A percentile compares a stretch with the other conserved stretches of the same genome.
phyloP scores from a whole-genome alignment of 768 basidiomycete species.

The Agaricus blazei region DNA sequence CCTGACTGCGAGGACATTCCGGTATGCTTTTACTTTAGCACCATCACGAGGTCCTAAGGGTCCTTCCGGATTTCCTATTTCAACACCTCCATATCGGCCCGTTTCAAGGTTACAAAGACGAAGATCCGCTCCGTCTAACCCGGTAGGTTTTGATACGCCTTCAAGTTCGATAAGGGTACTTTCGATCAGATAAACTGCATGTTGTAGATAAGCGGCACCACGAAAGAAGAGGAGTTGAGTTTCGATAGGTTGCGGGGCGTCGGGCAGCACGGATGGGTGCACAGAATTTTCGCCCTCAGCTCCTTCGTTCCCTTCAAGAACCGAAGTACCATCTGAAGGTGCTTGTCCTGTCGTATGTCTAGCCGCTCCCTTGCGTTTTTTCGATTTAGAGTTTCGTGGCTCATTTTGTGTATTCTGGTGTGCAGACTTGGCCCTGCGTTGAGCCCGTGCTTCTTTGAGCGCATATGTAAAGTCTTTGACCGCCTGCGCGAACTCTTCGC shows the following conservation, averaged over 20 bases:
- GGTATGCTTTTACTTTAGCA: conserved; percentile 61
- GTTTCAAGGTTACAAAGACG: conserved; percentile 72
- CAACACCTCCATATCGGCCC: conserved; percentile 78
- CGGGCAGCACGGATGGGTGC: conserved; percentile 72
- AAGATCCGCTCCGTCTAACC: conserved; percentile 68
- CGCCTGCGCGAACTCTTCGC: conserved; percentile 73
- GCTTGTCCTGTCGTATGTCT: conserved; percentile 56
- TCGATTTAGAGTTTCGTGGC: conserved; percentile 23
- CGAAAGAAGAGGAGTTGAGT: conserved; percentile 80
- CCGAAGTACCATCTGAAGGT: conserved; percentile 62
- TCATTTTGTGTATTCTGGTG: conserved; percentile 42
- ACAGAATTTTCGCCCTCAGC: conserved; percentile 48
- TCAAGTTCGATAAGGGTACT: conserved; percentile 66
- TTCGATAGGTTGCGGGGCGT: conserved; percentile 84
- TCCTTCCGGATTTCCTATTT: conserved; percentile 77
- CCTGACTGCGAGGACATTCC: conserved; percentile 47
- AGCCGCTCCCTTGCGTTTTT: conserved; percentile 49
- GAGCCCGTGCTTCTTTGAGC: conserved; percentile 68
- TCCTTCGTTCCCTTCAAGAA: conserved; percentile 42
- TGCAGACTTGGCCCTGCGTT: conserved; percentile 56
- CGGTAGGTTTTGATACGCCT: conserved; percentile 51
- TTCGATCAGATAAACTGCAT: conserved; percentile 74
- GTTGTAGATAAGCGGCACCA: conserved; percentile 78
- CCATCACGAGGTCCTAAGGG: conserved; percentile 59
- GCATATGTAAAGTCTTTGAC: conserved; percentile 79